Evolutionary conservation across 2,329 filamentous ascomycete species (phyloP).

Genomic region (Colletotrichum sp.): DNA sequence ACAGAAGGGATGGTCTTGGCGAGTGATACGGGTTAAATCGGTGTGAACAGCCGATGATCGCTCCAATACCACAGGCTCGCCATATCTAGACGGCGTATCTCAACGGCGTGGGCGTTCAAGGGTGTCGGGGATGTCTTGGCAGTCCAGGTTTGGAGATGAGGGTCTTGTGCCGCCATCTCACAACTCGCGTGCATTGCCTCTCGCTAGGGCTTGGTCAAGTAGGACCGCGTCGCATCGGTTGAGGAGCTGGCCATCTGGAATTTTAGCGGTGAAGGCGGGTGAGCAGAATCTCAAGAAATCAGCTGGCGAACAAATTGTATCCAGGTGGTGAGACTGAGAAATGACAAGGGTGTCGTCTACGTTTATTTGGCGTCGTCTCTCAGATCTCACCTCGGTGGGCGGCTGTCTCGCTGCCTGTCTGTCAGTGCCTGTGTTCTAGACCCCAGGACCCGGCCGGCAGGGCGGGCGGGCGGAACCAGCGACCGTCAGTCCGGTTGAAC

Average conservation of each 20-base stretch:
- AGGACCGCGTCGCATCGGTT: background rate
- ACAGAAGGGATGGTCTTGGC: background rate
- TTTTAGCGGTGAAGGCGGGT: constrained; percentile 7
- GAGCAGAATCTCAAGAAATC: background rate
- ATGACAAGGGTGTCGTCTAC: background rate
- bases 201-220: background rate
- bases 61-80: background rate
- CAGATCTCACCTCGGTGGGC: background rate
- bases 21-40: background rate
- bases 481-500: background rate
- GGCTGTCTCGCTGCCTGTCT: background rate
- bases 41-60: background rate
- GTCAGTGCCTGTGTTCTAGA: background rate
- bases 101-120: background rate
- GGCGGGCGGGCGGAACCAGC: background rate
- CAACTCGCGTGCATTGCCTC: constrained; percentile 10
- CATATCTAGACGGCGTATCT: background rate
- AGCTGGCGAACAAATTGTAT: background rate
- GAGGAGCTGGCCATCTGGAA: background rate
- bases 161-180: constrained; percentile 15
- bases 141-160: constrained; percentile 7
- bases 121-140: background rate
- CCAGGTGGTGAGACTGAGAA: constrained; percentile 14
- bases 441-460: background rate
- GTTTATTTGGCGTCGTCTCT: background rate